A percentile compares a stretch with the other conserved stretches of the same genome.
These are phyloP conservation scores for Nakaseomyces kungkrabaensis DNA, from an alignment of 1,139 yeast genomes.

Conservation along the genomic window DNA sequence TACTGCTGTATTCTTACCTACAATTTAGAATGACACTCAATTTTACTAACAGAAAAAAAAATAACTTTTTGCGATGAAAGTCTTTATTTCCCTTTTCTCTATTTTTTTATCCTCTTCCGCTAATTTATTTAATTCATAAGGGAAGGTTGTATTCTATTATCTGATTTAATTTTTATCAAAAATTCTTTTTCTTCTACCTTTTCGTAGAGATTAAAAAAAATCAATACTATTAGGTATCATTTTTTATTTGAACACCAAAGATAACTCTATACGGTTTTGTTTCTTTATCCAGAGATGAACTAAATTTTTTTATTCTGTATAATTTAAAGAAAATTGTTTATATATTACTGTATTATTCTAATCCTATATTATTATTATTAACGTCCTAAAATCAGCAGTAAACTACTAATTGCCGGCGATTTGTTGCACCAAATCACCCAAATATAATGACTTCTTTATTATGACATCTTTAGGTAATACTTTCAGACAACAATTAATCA, in stretches of 20 bases:
- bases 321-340: slow-evolving; percentile 1
- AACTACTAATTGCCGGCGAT: neutral
- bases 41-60: neutral
- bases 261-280: neutral
- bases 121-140: slow-evolving; percentile 1
- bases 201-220: neutral
- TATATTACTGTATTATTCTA: slow-evolving; percentile 3
- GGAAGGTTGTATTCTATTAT: slow-evolving; percentile 4
- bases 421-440: slow-evolving; percentile 15
- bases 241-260: neutral
- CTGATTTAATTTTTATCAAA: slow-evolving; percentile 1
- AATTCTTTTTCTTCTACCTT: neutral
- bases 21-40: neutral
- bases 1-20: neutral
- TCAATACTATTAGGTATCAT: neutral
- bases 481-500: slow-evolving; percentile 18
- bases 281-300: neutral
- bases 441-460: slow-evolving; percentile 10
- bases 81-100: neutral
- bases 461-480: slow-evolving; percentile 15
- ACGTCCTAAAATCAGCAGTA: neutral
- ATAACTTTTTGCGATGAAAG: neutral
- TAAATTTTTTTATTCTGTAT: neutral
- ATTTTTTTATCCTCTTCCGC: neutral
- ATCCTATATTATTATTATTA: neutral